Evolutionary conservation across 1,139 yeast species (phyloP).

Genomic region (Magnusiomyces magnusii): DNA sequence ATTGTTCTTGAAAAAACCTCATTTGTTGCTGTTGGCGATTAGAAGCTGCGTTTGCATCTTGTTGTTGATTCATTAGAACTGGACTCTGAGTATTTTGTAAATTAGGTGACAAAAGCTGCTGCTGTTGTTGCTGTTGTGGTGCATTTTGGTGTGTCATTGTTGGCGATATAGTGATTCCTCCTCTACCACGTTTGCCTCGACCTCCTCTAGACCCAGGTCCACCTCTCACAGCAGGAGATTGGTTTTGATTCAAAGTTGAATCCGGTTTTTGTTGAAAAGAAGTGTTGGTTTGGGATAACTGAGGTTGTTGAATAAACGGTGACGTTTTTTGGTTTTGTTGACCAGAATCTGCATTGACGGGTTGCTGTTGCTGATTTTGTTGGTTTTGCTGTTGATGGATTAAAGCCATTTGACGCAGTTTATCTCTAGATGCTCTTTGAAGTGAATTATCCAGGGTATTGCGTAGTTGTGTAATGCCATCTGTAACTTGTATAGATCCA

Average conservation of each 20-base stretch:
- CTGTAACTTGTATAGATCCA: background rate
- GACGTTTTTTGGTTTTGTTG: slow-evolving; percentile 2
- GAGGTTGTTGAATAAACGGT: slow-evolving; percentile 5
- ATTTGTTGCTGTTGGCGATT: background rate
- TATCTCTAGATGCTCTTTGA: background rate
- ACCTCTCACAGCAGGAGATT: background rate
- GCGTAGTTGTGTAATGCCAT: background rate
- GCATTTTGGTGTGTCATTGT: slow-evolving; percentile 1
- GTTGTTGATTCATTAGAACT: background rate
- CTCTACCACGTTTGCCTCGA: slow-evolving; percentile 5
- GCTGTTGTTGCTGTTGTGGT: slow-evolving; percentile 4
- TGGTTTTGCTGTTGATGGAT: slow-evolving; percentile 1
- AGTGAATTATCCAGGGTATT: background rate
- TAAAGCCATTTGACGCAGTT: background rate
- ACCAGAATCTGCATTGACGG: background rate
- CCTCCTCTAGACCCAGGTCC: background rate
- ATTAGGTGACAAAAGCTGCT: background rate
- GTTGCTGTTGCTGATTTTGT: too few species aligned
- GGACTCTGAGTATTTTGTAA: background rate
- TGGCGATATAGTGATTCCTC: background rate
- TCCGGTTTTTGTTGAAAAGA: background rate
- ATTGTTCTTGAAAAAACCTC: background rate
- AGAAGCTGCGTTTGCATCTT: background rate
- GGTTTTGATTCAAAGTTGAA: background rate
- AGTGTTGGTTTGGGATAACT: background rate